phyloP scores from a whole-genome alignment of 345 rosid genomes.

The Eucalyptus coolabah region DNA sequence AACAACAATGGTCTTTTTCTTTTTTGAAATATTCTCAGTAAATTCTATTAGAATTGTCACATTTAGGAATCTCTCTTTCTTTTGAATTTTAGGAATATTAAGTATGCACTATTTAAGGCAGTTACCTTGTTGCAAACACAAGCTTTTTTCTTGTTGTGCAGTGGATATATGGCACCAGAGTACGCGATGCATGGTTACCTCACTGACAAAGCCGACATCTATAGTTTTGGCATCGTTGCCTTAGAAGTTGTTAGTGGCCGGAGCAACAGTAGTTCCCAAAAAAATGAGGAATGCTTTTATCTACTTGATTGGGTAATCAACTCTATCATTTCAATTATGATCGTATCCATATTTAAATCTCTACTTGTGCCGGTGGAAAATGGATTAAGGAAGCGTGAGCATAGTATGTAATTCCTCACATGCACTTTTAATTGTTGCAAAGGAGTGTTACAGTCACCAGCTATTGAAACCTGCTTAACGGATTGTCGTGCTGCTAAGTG shows the following conservation, averaged over 20 bases:
- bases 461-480: background rate
- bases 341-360: background rate
- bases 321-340: background rate
- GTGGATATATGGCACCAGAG: constrained; percentile 32
- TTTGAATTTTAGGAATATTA: background rate
- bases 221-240: constrained; percentile 26
- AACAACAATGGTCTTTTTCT: background rate
- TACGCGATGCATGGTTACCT: constrained; percentile 22
- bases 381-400: background rate
- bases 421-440: background rate
- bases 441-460: background rate
- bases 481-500: too few species aligned
- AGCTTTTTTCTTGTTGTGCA: background rate
- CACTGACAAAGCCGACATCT: constrained; percentile 18
- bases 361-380: background rate
- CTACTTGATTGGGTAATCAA: constrained; percentile 25
- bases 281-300: background rate
- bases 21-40: background rate
- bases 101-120: background rate
- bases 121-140: background rate
- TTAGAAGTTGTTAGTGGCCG: constrained; percentile 16
- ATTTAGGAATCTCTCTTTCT: background rate
- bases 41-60: background rate
- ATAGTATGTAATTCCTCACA: background rate
- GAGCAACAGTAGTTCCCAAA: background rate